phyloP scores from a whole-genome alignment of 139 green algal species.

The Volvox africanus region DNA sequence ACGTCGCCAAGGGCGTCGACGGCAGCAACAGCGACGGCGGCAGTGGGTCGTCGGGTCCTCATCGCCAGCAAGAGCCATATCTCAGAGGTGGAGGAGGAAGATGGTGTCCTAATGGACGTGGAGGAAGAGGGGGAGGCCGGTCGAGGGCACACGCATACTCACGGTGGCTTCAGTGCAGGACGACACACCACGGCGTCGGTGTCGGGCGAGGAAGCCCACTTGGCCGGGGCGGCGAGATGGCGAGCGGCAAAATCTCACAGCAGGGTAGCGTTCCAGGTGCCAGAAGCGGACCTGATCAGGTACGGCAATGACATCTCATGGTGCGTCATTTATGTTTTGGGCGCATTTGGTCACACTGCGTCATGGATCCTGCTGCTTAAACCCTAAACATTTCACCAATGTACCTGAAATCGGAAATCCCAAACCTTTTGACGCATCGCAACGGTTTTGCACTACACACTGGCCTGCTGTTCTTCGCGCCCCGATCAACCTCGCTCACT shows the following conservation, averaged over 20 bases:
- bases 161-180: not conserved
- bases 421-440: too few species aligned
- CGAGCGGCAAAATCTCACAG: not conserved
- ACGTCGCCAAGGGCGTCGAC: not conserved
- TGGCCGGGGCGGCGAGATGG: constrained; percentile 10
- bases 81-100: constrained; percentile 6
- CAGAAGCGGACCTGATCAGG: not conserved
- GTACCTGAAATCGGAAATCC: too few species aligned
- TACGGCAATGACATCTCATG: not conserved
- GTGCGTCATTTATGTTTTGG: too few species aligned
- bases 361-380: too few species aligned
- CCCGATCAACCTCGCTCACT: too few species aligned
- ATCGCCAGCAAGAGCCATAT: not conserved
- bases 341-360: too few species aligned
- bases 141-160: not conserved
- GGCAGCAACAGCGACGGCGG: not conserved
- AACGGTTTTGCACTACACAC: too few species aligned
- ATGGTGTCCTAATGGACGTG: constrained; percentile 15
- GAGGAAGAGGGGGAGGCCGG: constrained; percentile 3
- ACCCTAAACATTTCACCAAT: too few species aligned
- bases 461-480: too few species aligned
- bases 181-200: not conserved
- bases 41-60: not conserved
- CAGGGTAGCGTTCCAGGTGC: constrained; percentile 32
- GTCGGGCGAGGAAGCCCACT: not conserved